These are phyloP conservation scores for Umbelopsis ramanniana DNA, from an alignment of 192 early-diverging fungal genomes.

Conservation along the genomic window DNA sequence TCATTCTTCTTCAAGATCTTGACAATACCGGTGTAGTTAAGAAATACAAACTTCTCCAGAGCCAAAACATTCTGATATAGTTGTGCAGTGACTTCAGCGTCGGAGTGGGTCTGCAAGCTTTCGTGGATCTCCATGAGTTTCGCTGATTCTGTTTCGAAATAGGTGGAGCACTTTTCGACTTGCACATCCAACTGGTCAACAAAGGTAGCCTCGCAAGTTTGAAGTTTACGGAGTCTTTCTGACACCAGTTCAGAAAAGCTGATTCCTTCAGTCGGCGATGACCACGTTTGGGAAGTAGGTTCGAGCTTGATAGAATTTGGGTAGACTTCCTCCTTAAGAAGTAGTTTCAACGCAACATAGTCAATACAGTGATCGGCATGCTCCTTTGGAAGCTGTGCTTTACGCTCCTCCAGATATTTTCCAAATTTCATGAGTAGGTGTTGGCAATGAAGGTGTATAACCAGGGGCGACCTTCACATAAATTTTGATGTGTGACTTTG, in stretches of 20 bases:
- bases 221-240: slow-evolving; percentile 57
- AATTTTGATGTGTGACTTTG: slow-evolving; percentile 11
- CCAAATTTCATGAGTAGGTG: slow-evolving; percentile 72
- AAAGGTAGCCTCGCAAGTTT: slow-evolving; percentile 69
- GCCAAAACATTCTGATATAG: slow-evolving; percentile 67
- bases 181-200: slow-evolving; percentile 67
- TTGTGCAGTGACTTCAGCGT: slow-evolving; percentile 38
- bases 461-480: not conserved
- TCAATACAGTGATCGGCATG: slow-evolving; percentile 75
- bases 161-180: slow-evolving; percentile 64
- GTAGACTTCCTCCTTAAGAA: slow-evolving; percentile 66
- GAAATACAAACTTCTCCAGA: slow-evolving; percentile 80
- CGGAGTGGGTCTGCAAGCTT: slow-evolving; percentile 26
- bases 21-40: slow-evolving; percentile 85
- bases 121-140: slow-evolving; percentile 37
- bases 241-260: slow-evolving; percentile 64
- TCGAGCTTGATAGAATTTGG: slow-evolving; percentile 55
- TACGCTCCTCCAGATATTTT: slow-evolving; percentile 67
- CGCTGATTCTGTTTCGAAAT: slow-evolving; percentile 37
- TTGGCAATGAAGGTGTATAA: not conserved
- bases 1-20: slow-evolving; percentile 91
- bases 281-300: slow-evolving; percentile 24
- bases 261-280: slow-evolving; percentile 36
- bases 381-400: slow-evolving; percentile 60
- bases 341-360: slow-evolving; percentile 70